Evolutionary conservation across 139 green algal species (phyloP).

Genomic region (Picochlorum sp.): DNA sequence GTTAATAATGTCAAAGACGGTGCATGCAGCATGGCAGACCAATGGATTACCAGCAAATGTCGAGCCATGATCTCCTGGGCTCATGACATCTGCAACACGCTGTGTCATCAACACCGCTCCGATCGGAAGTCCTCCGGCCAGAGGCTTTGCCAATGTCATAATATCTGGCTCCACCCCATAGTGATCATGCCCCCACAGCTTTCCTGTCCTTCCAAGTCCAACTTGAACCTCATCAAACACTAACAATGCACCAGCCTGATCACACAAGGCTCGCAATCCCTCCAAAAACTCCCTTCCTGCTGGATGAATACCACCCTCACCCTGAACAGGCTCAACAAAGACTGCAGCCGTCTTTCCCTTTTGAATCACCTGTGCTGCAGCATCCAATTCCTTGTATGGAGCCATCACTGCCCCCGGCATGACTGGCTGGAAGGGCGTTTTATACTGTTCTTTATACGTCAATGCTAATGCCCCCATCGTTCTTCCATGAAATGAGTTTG

Average conservation of each 20-base stretch:
- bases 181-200: constrained; percentile 85
- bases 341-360: constrained; percentile 80
- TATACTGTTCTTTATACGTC: constrained; percentile 94
- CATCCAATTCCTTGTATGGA: constrained; percentile 64
- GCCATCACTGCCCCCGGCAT: constrained; percentile 61
- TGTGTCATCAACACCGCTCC: constrained; percentile 89
- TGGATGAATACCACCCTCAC: constrained; percentile 25
- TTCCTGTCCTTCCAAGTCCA: constrained; percentile 75
- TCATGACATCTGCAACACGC: constrained; percentile 84
- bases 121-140: constrained; percentile 94
- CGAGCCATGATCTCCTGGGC: constrained; percentile 87
- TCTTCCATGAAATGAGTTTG: constrained; percentile 89
- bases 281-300: constrained; percentile 46
- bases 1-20: constrained; percentile 72
- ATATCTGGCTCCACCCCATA: constrained; percentile 92
- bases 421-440: constrained; percentile 89
- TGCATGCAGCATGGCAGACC: constrained; percentile 71
- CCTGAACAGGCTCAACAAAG: constrained; percentile 96
- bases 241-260: constrained; percentile 86
- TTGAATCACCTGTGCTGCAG: constrained; percentile 33
- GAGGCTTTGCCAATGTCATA: constrained; percentile 94
- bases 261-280: constrained; percentile 83
- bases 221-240: constrained; percentile 96
- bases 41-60: constrained; percentile 97
- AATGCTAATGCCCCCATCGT: constrained; percentile 93